Base-by-base conservation (phyloP, 441 rosid genomes). In the Syzygium syzygioides region DNA sequence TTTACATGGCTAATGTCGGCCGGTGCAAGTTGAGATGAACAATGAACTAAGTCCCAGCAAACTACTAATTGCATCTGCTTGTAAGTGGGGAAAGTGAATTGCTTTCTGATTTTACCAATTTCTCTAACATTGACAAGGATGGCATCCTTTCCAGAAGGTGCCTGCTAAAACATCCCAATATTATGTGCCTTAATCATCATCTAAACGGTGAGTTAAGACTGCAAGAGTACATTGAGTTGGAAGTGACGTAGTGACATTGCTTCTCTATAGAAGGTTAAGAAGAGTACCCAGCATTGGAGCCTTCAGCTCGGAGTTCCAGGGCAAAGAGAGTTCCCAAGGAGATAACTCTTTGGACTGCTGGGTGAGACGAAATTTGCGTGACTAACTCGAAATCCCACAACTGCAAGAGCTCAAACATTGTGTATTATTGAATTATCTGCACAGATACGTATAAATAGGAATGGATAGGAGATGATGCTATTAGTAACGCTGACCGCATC, bases 241-340 rank as follows among this genome's bases (percentile, higher is more conserved):
- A 14, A 6, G 52, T 76, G 83, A 76, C n/a, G 6, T 5, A 23
- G 30, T 76, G 53, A 76, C n/a, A 76, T 23, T 48, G 53, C 18
- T 41, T 76, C 83, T 41, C 9, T 76, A 41, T 41, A 41, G 83
- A 30, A 76, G 52, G 41, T 76, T 12, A 41, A 86, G 79, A 83
- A 89, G 52, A 53, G 62, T 96, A 97, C 99, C 99, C 99, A 55
- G 96, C 94, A 91, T 95, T 91, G 79, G 87, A 87, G 89, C 93
- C 96, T 89, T 94, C 94, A 52, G 95, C 96, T 91, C 85, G 94
- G 88, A 98, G 95, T 94, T 98, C 98, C 60, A 97, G 89, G 32
- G 95, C 97, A 89, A 91, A 95, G 55, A 98, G 93, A 48, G 99
- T 98, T 90, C 99, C 99, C 86, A 98, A 83, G 45, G 92, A 94